Base-by-base conservation (phyloP, 2,329 filamentous ascomycete species). In the Fusarium tricinctum region DNA sequence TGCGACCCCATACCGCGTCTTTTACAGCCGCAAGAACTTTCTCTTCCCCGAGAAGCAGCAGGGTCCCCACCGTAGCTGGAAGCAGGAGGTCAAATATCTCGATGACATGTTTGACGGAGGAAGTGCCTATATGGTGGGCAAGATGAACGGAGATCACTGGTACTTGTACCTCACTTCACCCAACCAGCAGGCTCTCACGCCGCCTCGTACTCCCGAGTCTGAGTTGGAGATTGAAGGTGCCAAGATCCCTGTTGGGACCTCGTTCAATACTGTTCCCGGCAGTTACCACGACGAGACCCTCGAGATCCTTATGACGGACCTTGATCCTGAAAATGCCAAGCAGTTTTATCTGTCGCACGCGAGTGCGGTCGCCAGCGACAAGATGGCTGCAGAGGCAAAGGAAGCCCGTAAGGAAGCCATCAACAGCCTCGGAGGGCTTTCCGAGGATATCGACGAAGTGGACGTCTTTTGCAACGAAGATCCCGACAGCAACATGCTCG, bases 101-200 rank as follows among this genome's bases (percentile, higher is more conserved):
- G 96, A 99, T 81, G 91, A 92, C 77, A 92, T 94, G 80, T 97
- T 99, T 78, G 85, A 92, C 65, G 91, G 92, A 58, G 96, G 96
- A 56, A 98, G 95, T 79, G 96, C 96, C 50, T 99, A 99, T 81
- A 97, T 98, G 94, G 97, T 99, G 70, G 96, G 96, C 76, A 98
- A 97, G 83, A 98, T 98, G 95, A 99, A 99, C 74, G 95, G 96
- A 60, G 96, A 99, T 79, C 96, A 99, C 75, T 99, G 96, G 96
- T 98, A 98, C 78, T 84, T 99, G 57, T 99, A 99, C 82, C 90
- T 98, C 75, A 98, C 96, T 14, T 93, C 93, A 51, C 95, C 96
- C 19, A 90, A 91, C 77, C 90, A 88, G 47, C 90, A 88, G 46
- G 84, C 88, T 54, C 84, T 97, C 69, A 97, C 94, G 1, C 94